Evolutionary conservation across 305 asterid species (phyloP).

Genomic region (Lippia alba): DNA sequence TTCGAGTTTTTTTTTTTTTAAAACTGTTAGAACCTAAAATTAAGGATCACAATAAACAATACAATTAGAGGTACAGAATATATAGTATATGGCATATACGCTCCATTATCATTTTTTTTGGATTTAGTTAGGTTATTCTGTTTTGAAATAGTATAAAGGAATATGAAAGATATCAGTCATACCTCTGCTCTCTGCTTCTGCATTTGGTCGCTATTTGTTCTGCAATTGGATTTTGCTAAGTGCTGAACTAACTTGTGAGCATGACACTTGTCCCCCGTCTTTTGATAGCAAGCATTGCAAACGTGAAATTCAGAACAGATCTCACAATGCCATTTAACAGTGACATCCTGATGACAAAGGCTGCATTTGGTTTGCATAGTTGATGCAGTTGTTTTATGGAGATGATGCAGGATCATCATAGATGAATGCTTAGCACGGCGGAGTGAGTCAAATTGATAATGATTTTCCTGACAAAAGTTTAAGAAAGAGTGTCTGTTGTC

Average conservation of each 20-base stretch:
- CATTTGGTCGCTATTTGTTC: constrained; percentile 29
- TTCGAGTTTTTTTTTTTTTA: no score
- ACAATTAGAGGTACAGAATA: background rate
- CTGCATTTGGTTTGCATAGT: constrained; percentile 41
- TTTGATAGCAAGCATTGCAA: constrained; percentile 48
- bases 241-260: constrained; percentile 36
- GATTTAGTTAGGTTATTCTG: background rate
- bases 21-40: background rate
- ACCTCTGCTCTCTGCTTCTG: constrained; percentile 37
- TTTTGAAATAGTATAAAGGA: constrained; percentile 19
- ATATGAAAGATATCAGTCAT: constrained; percentile 26
- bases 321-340: constrained; percentile 47
- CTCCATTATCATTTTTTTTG: background rate
- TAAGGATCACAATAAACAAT: background rate
- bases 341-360: constrained; percentile 41
- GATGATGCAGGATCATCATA: constrained; percentile 80
- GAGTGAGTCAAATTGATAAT: constrained; percentile 67
- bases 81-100: background rate
- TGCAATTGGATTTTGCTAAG: constrained; percentile 22
- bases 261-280: constrained; percentile 40
- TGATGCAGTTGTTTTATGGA: constrained; percentile 43
- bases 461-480: constrained; percentile 63
- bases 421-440: constrained; percentile 85
- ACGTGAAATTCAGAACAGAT: constrained; percentile 46
- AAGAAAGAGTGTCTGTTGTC: constrained; percentile 62